Conservation (phyloP, 768 basidiomycete genomes). For the Leccinum obscurum region DNA sequence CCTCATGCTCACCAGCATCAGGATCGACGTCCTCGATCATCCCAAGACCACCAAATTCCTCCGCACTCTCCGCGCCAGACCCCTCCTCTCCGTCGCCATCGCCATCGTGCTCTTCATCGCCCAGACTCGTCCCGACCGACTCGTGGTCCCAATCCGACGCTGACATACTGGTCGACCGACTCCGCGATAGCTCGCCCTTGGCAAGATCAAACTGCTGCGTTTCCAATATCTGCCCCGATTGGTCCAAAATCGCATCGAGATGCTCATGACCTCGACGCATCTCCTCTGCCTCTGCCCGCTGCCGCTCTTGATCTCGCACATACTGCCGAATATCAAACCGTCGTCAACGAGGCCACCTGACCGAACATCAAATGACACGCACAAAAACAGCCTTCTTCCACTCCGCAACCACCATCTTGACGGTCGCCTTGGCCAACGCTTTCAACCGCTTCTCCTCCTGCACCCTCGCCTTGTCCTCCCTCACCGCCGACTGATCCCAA, state of each 20-base stretch:
- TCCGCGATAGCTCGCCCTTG: constrained; percentile 48
- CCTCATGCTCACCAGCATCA: constrained; percentile 4
- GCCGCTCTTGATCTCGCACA: constrained; percentile 68
- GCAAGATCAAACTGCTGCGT: constrained; percentile 76
- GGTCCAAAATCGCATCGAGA: constrained; percentile 85
- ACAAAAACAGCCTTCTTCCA: constrained; percentile 91
- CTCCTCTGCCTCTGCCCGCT: constrained; percentile 72
- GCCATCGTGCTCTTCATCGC: constrained; percentile 18
- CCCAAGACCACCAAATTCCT: constrained; percentile 40
- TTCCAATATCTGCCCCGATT: constrained; percentile 83
- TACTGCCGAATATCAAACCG: constrained; percentile 47
- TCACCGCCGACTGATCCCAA: constrained; percentile 69
- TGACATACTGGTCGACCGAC: constrained; percentile 56
- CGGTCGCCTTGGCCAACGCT: constrained; percentile 67
- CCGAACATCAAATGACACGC: constrained; percentile 33
- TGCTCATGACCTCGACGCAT: constrained; percentile 78
- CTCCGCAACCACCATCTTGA: constrained; percentile 67
- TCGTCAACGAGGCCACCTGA: not conserved
- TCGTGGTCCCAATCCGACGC: constrained; percentile 26
- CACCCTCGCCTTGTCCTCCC: constrained; percentile 55
- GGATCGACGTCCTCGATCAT: constrained; percentile 16
- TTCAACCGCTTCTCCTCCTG: constrained; percentile 70
- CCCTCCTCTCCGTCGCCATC: constrained; percentile 27
- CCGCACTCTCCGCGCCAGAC: constrained; percentile 30
- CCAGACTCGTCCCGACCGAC: constrained; percentile 21